Evolutionary conservation across 352 stramenopile genomes (phyloP), one percentile per base, ranked within the genome.

Genomic region (Globisporangium cystogenes): DNA sequence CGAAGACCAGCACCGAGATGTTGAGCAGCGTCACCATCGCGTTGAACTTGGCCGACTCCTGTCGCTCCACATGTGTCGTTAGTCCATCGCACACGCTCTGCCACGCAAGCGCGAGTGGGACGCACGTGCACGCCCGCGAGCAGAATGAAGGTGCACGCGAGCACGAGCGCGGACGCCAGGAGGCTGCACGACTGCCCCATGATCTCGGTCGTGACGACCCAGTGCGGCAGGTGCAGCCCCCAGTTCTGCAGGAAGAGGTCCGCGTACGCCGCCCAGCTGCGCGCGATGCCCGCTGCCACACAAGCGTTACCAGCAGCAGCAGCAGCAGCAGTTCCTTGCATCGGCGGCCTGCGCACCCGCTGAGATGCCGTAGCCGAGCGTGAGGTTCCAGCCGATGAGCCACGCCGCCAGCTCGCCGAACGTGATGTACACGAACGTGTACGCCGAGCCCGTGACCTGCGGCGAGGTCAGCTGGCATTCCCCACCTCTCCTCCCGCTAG

Each of bases 11-110:
- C n/a, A 97, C 86, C 0, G 69, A 71, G 21, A 98, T 82, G 65
- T 98, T 98, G 43, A 97, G 61, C 41, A 82, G 41, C 24, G 86
- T 97, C 55, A 97, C 83, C 26, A 90, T 73, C 12, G 88, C 73
- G 65, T 97, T 97, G 61, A 97, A 96, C 52, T 83, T 91, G 55
- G 86, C 79, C n/a, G 84, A 95, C 78, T 97, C 91, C 79, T 96
- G n/a, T 7, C 27, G 27, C 27, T 31, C 27, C 36, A 7, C 36
- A 41, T 10, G 5, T 12, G 11, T 7, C n/a, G 36, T 41, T n/a
- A 41, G 36, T n/a, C n/a, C n/a, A n/a, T n/a, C n/a, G n/a, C n/a
- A n/a, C n/a, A n/a, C n/a, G n/a, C n/a, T n/a, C n/a, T n/a, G n/a
- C n/a, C n/a, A n/a, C n/a, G 36, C 18, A 41, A 15, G 36, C 12